phyloP scores from a whole-genome alignment of 2,329 filamentous ascomycete species.

The Cytospora piceae region DNA sequence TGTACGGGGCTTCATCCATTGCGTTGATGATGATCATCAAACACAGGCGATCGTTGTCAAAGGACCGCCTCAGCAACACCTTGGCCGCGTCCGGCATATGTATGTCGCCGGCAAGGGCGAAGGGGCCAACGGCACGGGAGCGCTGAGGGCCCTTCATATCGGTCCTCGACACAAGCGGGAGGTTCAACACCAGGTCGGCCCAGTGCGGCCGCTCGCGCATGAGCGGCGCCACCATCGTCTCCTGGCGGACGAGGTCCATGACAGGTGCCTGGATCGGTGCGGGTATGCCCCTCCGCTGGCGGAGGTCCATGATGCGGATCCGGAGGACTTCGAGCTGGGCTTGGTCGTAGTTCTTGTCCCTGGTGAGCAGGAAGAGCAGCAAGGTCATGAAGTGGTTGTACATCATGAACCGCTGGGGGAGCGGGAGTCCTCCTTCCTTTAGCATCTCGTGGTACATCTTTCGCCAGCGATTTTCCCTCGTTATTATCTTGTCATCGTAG shows the following conservation, averaged over 20 bases:
- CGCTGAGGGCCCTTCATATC: slow-evolving; percentile 20
- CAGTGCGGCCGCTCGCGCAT: slow-evolving; percentile 55
- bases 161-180: slow-evolving; percentile 54
- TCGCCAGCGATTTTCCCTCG: slow-evolving; percentile 57
- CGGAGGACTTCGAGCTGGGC: slow-evolving; percentile 56
- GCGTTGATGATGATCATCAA: slow-evolving; percentile 56
- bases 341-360: slow-evolving; percentile 58
- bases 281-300: slow-evolving; percentile 55
- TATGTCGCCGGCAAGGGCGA: slow-evolving; percentile 47
- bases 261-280: slow-evolving; percentile 14
- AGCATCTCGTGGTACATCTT: slow-evolving; percentile 62
- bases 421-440: slow-evolving; percentile 53
- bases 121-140: slow-evolving; percentile 40
- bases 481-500: slow-evolving; percentile 54
- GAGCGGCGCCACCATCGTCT: slow-evolving; percentile 28
- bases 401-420: slow-evolving; percentile 58
- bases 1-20: slow-evolving; percentile 48
- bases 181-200: slow-evolving; percentile 64
- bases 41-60: slow-evolving; percentile 59
- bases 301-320: slow-evolving; percentile 53
- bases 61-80: slow-evolving; percentile 61
- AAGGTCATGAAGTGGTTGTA: slow-evolving; percentile 59
- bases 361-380: slow-evolving; percentile 54
- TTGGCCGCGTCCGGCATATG: slow-evolving; percentile 48
- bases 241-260: slow-evolving; percentile 3